Evolutionary conservation across 768 basidiomycete genomes (phyloP), one percentile per base, ranked within the genome.

Genomic region (Suillus clintonianus): DNA sequence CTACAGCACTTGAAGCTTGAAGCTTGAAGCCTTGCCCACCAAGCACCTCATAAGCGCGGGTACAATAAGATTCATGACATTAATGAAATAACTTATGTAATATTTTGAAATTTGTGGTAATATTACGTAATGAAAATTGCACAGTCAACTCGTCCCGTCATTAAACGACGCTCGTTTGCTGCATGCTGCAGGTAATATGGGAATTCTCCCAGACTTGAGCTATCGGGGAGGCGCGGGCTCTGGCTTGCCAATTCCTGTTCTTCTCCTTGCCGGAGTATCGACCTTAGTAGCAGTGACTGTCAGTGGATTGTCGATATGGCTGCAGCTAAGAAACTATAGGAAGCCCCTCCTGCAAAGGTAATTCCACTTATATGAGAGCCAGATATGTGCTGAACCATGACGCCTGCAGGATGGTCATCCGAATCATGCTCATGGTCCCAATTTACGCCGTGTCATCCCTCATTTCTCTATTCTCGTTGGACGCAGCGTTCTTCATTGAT

Each of bases 371-470:
- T 30, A 60, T 37, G 22, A 32, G 4, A 36, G 24, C 41, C 63
- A 11, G 42, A 22, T 53, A n/a, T 32, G 17, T 15, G 55, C 39
- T 60, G 34, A 45, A 13, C 50, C 43, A 19, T n/a, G 50, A 62
- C 50, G 6, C 30, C 70, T 14, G 63, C 10, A 91, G 97, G 67
- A 91, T 93, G 85, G 95, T 97, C 56, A 84, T 97, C 50, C 86
- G 97, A 54, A 97, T 99, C 72, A 95, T 99, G 92, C 66, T 98
- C 69, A 98, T 98, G 95, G 93, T 93, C 6, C 97, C 97, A 0
- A 80, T 99, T 34, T 99, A 99, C 74, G 94, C 88, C 1, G 81
- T 99, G 34, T 85, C 97, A 0, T 95, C 94, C 4, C 81, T 98
- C 68, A 94, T 98, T 65, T 94, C 97, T 0, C 81, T 99, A 45